These are phyloP conservation scores for Leccinum fibrillosum DNA, from an alignment of 768 basidiomycete species.

Conservation along the genomic window DNA sequence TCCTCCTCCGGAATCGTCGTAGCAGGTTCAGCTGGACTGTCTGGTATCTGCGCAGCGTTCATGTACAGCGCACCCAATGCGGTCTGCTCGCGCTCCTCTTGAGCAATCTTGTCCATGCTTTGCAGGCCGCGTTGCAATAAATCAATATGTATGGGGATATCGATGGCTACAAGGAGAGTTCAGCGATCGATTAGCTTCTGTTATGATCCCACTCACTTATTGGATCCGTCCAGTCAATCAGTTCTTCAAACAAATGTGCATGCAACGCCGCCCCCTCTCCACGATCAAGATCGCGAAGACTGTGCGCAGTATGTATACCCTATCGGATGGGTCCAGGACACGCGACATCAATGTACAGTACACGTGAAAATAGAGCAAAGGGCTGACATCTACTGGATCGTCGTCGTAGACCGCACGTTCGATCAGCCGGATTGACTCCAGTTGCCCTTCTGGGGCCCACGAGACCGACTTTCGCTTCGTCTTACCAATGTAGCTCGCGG, in stretches of 20 bases:
- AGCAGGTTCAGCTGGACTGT: slow-evolving; percentile 70
- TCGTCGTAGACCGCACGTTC: slow-evolving; percentile 88
- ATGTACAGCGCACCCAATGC: slow-evolving; percentile 76
- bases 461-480: slow-evolving; percentile 77
- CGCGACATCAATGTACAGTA: slow-evolving; percentile 52
- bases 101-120: slow-evolving; percentile 65
- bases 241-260: slow-evolving; percentile 79
- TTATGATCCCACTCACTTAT: slow-evolving; percentile 53
- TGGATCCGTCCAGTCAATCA: slow-evolving; percentile 83
- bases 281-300: slow-evolving; percentile 81
- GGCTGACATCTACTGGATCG: slow-evolving; percentile 82
- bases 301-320: slow-evolving; percentile 70
- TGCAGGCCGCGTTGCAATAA: slow-evolving; percentile 54
- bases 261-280: slow-evolving; percentile 85
- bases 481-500: slow-evolving; percentile 39
- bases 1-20: slow-evolving; percentile 64
- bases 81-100: slow-evolving; percentile 77
- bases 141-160: slow-evolving; percentile 59
- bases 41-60: slow-evolving; percentile 67
- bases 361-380: slow-evolving; percentile 39
- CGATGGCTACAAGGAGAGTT: slow-evolving; percentile 45
- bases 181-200: slow-evolving; percentile 18
- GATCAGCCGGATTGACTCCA: slow-evolving; percentile 75
- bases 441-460: slow-evolving; percentile 71
- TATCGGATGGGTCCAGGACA: slow-evolving; percentile 42